Evolutionary conservation across 1,284 basidiomycete genomes (phyloP).

Genomic region (Apiotrichum domesticum): DNA sequence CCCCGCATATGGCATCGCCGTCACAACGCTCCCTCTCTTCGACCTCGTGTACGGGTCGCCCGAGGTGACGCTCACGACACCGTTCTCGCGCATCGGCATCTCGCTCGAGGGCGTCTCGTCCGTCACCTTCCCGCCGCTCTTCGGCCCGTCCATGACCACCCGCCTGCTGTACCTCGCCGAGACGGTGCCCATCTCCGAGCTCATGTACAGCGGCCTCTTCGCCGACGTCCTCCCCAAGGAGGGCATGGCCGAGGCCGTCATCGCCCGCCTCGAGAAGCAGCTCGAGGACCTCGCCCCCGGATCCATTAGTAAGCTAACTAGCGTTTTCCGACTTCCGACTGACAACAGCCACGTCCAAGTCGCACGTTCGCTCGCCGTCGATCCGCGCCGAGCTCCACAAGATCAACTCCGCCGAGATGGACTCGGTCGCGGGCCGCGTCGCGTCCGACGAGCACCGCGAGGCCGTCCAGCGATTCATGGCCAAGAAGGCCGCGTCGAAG

Average conservation of each 20-base stretch:
- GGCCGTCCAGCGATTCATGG: slow-evolving; percentile 8
- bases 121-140: slow-evolving; percentile 15
- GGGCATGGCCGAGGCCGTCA: slow-evolving; percentile 6
- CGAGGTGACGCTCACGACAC: slow-evolving; percentile 14
- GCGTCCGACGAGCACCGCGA: slow-evolving; percentile 10
- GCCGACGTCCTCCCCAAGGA: slow-evolving; percentile 6
- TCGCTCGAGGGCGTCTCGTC: slow-evolving; percentile 14
- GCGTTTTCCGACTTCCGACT: no score
- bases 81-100: slow-evolving; percentile 19
- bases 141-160: slow-evolving; percentile 10
- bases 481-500: slow-evolving; percentile 7
- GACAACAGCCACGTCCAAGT: slow-evolving; percentile 11
- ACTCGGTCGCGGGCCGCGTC: slow-evolving; percentile 5
- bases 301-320: slow-evolving; percentile 3
- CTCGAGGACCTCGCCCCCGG: slow-evolving; percentile 13
- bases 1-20: slow-evolving; percentile 17
- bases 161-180: slow-evolving; percentile 17
- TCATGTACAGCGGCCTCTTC: slow-evolving; percentile 9
- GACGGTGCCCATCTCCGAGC: slow-evolving; percentile 11
- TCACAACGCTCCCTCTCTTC: slow-evolving; percentile 18
- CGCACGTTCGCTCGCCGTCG: slow-evolving; percentile 6
- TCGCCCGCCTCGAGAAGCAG: slow-evolving; percentile 1
- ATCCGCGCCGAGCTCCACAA: slow-evolving; percentile 3
- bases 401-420: slow-evolving; percentile 15
- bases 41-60: slow-evolving; percentile 17